Conservation (phyloP, 2,329 filamentous ascomycete species). For the Xylariaceae sp. region DNA sequence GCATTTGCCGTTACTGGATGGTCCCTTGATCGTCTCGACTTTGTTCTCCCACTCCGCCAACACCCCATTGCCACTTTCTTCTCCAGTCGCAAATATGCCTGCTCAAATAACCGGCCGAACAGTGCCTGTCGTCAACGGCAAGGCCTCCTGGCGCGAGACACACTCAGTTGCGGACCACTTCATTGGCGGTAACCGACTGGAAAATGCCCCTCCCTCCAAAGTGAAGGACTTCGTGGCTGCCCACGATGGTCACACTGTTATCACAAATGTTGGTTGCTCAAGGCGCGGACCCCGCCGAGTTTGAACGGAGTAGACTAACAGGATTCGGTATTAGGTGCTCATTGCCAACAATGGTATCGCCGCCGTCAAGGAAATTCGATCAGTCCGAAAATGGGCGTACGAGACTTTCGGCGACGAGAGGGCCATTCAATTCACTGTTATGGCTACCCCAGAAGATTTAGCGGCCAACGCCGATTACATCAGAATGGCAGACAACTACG, state of each 20-base stretch:
- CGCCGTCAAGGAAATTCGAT: conserved; percentile 98
- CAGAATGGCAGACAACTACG: conserved; percentile 98
- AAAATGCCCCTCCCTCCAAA: conserved; percentile 72
- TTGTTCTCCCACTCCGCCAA: conserved; percentile 14
- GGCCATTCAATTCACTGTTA: conserved; percentile 98
- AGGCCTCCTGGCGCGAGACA: conserved; percentile 69
- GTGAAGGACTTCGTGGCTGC: conserved; percentile 94
- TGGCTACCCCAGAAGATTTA: conserved; percentile 98
- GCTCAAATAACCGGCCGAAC: conserved; percentile 34
- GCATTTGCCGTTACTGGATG: conserved; percentile 24
- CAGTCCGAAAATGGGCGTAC: conserved; percentile 99
- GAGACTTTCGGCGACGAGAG: conserved; percentile 98
- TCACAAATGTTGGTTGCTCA: conserved; percentile 72
- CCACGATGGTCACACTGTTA: conserved; percentile 93
- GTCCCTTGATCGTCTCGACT: conserved; percentile 25
- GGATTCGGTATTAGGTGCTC: conserved; percentile 60
- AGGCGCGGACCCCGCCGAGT: neutral
- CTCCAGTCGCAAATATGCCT: conserved; percentile 22
- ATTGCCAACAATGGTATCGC: conserved; percentile 99
- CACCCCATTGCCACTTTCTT: conserved; percentile 14
- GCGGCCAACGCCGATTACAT: conserved; percentile 98
- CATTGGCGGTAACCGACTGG: conserved; percentile 87
- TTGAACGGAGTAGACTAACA: conserved; percentile 1
- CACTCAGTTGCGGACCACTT: conserved; percentile 86
- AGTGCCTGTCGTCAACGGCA: conserved; percentile 52